phyloP scores from a whole-genome alignment of 768 basidiomycete species.

The Pulveroboletus sp. region DNA sequence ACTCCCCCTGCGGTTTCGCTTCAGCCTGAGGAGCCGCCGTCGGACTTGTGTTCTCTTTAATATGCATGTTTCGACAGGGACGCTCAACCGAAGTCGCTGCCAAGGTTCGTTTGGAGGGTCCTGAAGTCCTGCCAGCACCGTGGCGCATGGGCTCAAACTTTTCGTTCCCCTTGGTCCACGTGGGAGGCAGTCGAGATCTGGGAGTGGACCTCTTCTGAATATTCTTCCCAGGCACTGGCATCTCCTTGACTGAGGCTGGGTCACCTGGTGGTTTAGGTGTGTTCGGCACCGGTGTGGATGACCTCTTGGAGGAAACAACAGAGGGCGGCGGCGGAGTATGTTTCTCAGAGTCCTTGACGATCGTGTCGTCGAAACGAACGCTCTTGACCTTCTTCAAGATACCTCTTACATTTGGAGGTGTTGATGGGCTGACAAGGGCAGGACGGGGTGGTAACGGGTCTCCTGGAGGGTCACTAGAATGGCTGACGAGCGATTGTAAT shows the following conservation, averaged over 20 bases:
- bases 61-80: conserved; percentile 11
- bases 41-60: conserved; percentile 13
- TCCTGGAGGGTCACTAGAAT: conserved; percentile 15
- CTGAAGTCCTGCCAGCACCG: neutral
- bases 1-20: conserved; percentile 13
- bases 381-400: conserved; percentile 39
- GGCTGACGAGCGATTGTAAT: conserved; percentile 5
- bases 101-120: conserved; percentile 2
- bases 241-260: neutral
- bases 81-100: conserved; percentile 9
- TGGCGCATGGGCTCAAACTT: conserved; percentile 1
- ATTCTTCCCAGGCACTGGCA: neutral
- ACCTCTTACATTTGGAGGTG: conserved; percentile 29
- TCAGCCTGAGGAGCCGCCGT: neutral
- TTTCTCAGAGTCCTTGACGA: conserved; percentile 2
- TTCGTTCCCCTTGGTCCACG: conserved; percentile 8
- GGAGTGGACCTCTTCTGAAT: conserved; percentile 10
- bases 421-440: conserved; percentile 24
- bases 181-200: conserved; percentile 14
- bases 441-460: conserved; percentile 20
- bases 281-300: conserved; percentile 9
- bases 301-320: conserved; percentile 4
- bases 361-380: conserved; percentile 34
- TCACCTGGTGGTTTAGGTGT: neutral
- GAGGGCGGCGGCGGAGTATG: neutral